A percentile compares a stretch with the other conserved stretches of the same genome.
Conservation (phyloP, 768 basidiomycete species). For the Butyriboletus loyo region DNA sequence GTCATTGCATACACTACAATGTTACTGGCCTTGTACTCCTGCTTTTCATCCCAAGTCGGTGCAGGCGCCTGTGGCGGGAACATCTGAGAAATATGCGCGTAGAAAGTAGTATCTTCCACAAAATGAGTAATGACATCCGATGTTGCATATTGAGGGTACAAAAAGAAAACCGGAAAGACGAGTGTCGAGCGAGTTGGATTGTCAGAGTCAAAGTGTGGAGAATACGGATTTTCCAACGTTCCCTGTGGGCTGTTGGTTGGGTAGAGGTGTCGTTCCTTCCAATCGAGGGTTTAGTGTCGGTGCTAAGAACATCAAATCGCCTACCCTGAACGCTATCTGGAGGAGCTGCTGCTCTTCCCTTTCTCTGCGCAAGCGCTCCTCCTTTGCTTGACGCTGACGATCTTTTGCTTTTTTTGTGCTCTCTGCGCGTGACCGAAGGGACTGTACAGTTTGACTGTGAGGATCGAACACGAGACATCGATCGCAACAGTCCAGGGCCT, state of each 20-base stretch:
- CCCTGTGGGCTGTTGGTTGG: slow-evolving; percentile 47
- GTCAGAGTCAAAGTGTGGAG: slow-evolving; percentile 64
- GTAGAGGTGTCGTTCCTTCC: slow-evolving; percentile 73
- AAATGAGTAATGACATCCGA: slow-evolving; percentile 89
- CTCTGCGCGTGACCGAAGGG: slow-evolving; percentile 45
- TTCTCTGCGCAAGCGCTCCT: slow-evolving; percentile 48
- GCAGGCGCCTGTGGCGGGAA: slow-evolving; percentile 68
- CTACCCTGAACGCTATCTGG: slow-evolving; percentile 61
- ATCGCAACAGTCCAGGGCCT: slow-evolving; percentile 79
- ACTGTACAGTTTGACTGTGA: slow-evolving; percentile 51
- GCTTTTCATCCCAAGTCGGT: slow-evolving; percentile 73
- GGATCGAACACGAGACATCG: slow-evolving; percentile 62
- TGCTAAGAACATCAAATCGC: slow-evolving; percentile 17
- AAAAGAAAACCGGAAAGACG: slow-evolving; percentile 84
- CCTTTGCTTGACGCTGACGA: slow-evolving; percentile 46
- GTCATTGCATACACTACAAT: slow-evolving; percentile 87
- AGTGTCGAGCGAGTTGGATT: slow-evolving; percentile 59
- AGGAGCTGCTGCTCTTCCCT: slow-evolving; percentile 53
- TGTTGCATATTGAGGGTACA: slow-evolving; percentile 87
- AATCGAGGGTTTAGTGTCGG: slow-evolving; percentile 3
- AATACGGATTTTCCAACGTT: slow-evolving; percentile 52
- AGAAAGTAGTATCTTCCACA: slow-evolving; percentile 80
- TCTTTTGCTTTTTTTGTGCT: slow-evolving; percentile 50
- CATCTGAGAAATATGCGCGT: slow-evolving; percentile 73
- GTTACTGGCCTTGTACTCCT: slow-evolving; percentile 61